A percentile compares a stretch with the other conserved stretches of the same genome.
These are phyloP conservation scores for Leccinellum albellum DNA, from an alignment of 768 basidiomycete species.

Conservation along the genomic window DNA sequence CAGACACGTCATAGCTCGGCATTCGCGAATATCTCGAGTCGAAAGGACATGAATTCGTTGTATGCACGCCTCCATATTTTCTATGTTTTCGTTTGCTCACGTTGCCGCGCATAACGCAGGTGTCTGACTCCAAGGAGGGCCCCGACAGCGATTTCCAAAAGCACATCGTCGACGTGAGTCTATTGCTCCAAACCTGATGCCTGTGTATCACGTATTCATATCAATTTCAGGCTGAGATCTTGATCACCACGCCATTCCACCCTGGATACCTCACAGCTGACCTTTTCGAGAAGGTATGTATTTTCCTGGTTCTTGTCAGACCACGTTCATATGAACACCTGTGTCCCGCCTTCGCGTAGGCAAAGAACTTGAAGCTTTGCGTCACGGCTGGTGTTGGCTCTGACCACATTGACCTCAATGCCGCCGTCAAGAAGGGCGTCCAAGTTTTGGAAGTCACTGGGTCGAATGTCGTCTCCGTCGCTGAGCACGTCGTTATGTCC, in stretches of 20 bases:
- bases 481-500: constrained; percentile 88
- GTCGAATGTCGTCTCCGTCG: constrained; percentile 87
- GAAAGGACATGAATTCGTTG: constrained; percentile 73
- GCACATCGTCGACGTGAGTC: constrained; percentile 70
- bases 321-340: neutral
- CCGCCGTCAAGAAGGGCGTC: constrained; percentile 74
- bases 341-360: constrained; percentile 38
- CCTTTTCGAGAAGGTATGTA: constrained; percentile 58
- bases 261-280: constrained; percentile 79
- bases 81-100: neutral
- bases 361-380: constrained; percentile 85
- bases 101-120: constrained; percentile 35
- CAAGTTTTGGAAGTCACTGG: constrained; percentile 87
- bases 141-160: constrained; percentile 78
- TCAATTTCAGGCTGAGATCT: constrained; percentile 58
- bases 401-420: constrained; percentile 88
- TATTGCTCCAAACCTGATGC: neutral
- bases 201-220: constrained; percentile 10
- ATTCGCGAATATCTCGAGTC: constrained; percentile 64
- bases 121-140: constrained; percentile 81
- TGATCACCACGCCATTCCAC: constrained; percentile 86
- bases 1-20: constrained; percentile 52
- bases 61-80: constrained; percentile 26
- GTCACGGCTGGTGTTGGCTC: constrained; percentile 90
- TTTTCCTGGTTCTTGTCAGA: neutral